Evolutionary conservation across 257 asterid genomes (phyloP).

Genomic region (Plectranthus barbatus): DNA sequence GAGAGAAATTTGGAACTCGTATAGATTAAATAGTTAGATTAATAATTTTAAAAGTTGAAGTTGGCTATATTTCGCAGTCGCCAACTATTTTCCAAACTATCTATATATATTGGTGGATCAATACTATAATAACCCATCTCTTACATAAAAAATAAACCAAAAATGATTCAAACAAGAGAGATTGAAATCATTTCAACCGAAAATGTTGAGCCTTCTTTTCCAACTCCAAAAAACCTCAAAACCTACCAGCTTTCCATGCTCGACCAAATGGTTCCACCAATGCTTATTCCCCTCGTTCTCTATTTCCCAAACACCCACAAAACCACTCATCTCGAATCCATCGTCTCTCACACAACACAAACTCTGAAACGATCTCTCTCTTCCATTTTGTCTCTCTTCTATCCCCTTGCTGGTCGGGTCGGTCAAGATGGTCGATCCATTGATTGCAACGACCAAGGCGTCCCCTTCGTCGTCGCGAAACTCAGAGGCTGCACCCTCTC

Average conservation of each 20-base stretch:
- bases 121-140: too few relatives aligned
- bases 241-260: slow-evolving; percentile 18
- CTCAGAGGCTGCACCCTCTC: background rate
- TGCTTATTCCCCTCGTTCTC: background rate
- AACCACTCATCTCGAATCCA: background rate
- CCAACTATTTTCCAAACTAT: too few relatives aligned
- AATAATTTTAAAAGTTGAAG: too few relatives aligned
- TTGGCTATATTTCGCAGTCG: too few relatives aligned
- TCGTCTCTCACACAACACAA: background rate
- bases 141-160: too few relatives aligned
- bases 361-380: slow-evolving; percentile 1
- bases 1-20: too few relatives aligned
- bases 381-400: background rate
- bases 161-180: background rate
- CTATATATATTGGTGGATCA: too few relatives aligned
- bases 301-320: background rate
- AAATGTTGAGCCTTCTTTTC: slow-evolving; percentile 17
- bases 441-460: slow-evolving; percentile 1
- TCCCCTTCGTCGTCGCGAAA: background rate
- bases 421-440: background rate
- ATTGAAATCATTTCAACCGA: slow-evolving; percentile 8
- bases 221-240: slow-evolving; percentile 17
- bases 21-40: too few relatives aligned
- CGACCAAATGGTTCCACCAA: slow-evolving; percentile 14
- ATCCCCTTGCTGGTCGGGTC: background rate